phyloP scores from a whole-genome alignment of 1,139 yeast species.

The Saccharomycopsis hybrid region DNA sequence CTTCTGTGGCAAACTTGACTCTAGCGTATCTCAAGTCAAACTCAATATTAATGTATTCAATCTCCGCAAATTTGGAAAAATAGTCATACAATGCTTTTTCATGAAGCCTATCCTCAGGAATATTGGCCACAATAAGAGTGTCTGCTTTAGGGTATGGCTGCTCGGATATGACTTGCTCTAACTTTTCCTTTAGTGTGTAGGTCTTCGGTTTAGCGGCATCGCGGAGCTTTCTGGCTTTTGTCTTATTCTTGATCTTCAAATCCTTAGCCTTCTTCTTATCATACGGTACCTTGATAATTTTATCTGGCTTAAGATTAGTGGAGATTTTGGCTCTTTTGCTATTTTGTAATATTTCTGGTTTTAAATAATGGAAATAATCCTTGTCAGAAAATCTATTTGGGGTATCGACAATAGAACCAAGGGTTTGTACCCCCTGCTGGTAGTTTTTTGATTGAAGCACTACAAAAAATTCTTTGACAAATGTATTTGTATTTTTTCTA shows the following conservation, averaged over 20 bases:
- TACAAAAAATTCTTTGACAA: not conserved
- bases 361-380: not conserved
- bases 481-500: not conserved
- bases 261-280: not conserved
- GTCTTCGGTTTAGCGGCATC: not conserved
- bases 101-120: constrained; percentile 37
- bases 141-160: not conserved
- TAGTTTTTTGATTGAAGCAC: no score
- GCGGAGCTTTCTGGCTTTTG: no score
- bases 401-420: no score
- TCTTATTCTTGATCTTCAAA: not conserved
- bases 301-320: not conserved
- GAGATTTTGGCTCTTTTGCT: no score
- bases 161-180: not conserved
- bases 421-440: no score
- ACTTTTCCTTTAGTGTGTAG: not conserved
- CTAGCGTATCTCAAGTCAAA: constrained; percentile 29
- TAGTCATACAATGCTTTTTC: constrained; percentile 31
- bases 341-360: not conserved
- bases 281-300: constrained; percentile 1
- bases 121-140: constrained; percentile 33
- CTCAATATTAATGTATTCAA: constrained; percentile 30
- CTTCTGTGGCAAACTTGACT: constrained; percentile 34
- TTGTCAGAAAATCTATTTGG: not conserved
- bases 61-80: constrained; percentile 36